Base-by-base conservation (phyloP, 331 rosid species). In the Stylosanthes scabra region DNA sequence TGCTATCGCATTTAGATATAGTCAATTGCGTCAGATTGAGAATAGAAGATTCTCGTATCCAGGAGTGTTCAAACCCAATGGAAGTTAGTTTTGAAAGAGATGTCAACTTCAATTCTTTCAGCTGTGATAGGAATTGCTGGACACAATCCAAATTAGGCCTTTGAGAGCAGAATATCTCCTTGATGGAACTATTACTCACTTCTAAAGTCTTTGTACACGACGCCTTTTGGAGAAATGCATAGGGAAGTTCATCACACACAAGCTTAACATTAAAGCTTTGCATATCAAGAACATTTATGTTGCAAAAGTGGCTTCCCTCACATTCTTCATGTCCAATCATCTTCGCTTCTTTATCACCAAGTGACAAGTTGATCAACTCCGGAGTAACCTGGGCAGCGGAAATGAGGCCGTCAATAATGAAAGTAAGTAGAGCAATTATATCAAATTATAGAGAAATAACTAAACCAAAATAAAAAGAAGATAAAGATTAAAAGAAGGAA, bases 11-110 rank as follows among this genome's bases (percentile, higher is more conserved):
- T 14, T 0, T 0, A 27, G 2, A 10, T 16, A 12, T 37, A 15
- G 7, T 9, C 55, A 42, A 28, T 5, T 14, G 9, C 12, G 11
- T 45, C 3, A 65, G 41, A 45, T 8, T 14, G 34, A 12, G 28
- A 16, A 72, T 31, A 3, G 37, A 6, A 1, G 71, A 31, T 50
- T 5, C 15, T 7, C 12, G 5, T 46, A 27, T 3, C 71, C 78
- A 63, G 1, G 64, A 7, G 9, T 40, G 42, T 14, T 63, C 58
- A 3, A 55, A 65, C 7, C 71, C 79, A 9, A 74, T 55, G 28
- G 72, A 64, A 28, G n/a, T 11, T 0, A 74, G 4, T 44, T 55
- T 0, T 4, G 0, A 0, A 3, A 74, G 40, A 25, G 0, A 2
- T 0, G 7, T 1, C 20, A 64, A 59, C 1, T 1, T 0, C 47